Conservation (phyloP, 2,329 filamentous ascomycete genomes). For the Cladophialophora bantiana region DNA sequence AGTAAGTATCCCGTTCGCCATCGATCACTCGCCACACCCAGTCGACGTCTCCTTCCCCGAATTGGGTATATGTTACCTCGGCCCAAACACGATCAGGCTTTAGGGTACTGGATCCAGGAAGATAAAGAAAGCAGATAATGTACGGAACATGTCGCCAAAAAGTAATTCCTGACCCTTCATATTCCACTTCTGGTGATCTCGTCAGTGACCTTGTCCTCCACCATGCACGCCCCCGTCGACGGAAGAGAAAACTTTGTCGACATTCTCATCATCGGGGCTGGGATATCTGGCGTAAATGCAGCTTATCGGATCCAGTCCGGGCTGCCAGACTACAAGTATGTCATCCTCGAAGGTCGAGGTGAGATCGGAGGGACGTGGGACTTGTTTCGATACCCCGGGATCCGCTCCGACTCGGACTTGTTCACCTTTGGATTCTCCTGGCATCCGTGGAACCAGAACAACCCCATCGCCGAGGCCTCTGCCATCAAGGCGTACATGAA, state of each 20-base stretch:
- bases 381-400: slow-evolving; percentile 73
- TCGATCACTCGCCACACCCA: not conserved
- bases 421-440: slow-evolving; percentile 71
- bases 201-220: not conserved
- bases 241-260: slow-evolving; percentile 47
- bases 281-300: slow-evolving; percentile 76
- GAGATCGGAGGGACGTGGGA: slow-evolving; percentile 79
- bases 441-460: slow-evolving; percentile 67
- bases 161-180: not conserved
- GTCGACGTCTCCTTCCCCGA: not conserved
- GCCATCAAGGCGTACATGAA: slow-evolving; percentile 63
- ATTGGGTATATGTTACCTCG: not conserved
- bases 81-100: not conserved
- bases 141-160: not conserved
- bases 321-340: slow-evolving; percentile 64
- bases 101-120: not conserved
- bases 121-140: not conserved
- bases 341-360: slow-evolving; percentile 71
- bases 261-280: slow-evolving; percentile 73
- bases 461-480: slow-evolving; percentile 59
- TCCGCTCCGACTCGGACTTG: slow-evolving; percentile 68
- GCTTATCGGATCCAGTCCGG: slow-evolving; percentile 71
- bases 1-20: not conserved
- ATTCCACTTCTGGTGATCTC: not conserved
- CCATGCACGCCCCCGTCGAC: not conserved